Evolutionary conservation across 352 stramenopile genomes (phyloP), one percentile per base, ranked within the genome.

Genomic region (Phytophthora ohioensis): DNA sequence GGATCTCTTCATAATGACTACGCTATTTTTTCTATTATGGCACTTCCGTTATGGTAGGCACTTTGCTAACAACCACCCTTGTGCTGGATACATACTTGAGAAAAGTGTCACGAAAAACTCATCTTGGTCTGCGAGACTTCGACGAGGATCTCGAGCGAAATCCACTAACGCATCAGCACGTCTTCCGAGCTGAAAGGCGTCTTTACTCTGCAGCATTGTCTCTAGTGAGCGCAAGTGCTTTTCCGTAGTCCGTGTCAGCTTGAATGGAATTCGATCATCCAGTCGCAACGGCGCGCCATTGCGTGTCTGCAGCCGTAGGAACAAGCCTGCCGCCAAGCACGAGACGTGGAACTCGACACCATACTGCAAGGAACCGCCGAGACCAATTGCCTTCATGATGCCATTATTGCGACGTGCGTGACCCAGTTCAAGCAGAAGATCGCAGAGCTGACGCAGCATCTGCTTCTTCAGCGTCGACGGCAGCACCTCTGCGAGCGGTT

Each of bases 21-120:
- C 58, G 27, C 61, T 74, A 61, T 15, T 49, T 53, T 65, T 75
- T 67, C 62, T 68, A 67, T 66, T 51, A 27, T 2, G 21, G 21
- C 21, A 27, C 3, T 32, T 48, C 35, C 31, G 35, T 70, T 63
- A 83, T 13, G 79, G 63, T 31, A 82, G 48, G 56, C 85, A 93
- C 68, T 95, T 95, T 9, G 81, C 85, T 15, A 96, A 70, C 38
- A 96, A 63, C 88, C 88, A 96, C 43, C 78, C 75, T 41, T 95
- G 85, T 32, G 82, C 81, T 21, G 90, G 88, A 69, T 93, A 96
- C 66, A 94, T 91, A 42, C 88, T 87, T 15, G 85, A 91, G 49
- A 96, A 94, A 35, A 96, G 71, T 35, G 85, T 91, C 47, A 93
- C 83, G 49, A 94, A 93, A 62, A 94, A 94, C 71, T 94, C 88